phyloP scores from a whole-genome alignment of 345 rosid genomes.

The Corymbia maculata region DNA sequence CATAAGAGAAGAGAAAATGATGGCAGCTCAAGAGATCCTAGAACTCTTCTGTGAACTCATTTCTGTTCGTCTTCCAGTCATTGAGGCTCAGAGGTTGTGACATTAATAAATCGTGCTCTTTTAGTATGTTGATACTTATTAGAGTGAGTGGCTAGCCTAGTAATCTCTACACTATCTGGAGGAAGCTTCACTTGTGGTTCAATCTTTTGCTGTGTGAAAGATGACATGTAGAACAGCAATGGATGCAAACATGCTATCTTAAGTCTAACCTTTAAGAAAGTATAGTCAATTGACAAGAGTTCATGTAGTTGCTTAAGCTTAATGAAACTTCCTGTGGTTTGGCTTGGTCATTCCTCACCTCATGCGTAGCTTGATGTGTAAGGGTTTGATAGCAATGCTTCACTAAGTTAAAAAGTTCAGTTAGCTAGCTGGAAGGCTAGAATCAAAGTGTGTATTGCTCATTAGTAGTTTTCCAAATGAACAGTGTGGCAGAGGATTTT shows the following conservation, averaged over 20 bases:
- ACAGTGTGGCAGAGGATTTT: not conserved
- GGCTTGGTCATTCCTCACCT: not conserved
- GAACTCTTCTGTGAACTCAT: slow-evolving; percentile 88
- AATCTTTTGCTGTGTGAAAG: not conserved
- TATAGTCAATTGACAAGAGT: not conserved
- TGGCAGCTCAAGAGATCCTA: slow-evolving; percentile 96
- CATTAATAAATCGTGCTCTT: not conserved
- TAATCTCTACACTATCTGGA: not conserved
- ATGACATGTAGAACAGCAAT: not conserved
- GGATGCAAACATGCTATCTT: not conserved
- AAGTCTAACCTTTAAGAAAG: not conserved
- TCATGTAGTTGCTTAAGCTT: not conserved
- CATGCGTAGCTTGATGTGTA: not conserved
- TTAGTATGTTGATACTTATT: not conserved
- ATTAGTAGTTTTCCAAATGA: not conserved
- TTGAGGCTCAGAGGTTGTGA: slow-evolving; percentile 79
- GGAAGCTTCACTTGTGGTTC: not conserved
- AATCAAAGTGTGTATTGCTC: not conserved
- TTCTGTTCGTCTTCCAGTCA: slow-evolving; percentile 84
- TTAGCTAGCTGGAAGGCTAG: not conserved
- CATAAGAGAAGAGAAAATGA: slow-evolving; percentile 93
- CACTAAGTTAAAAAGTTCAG: not conserved
- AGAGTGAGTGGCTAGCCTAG: not conserved
- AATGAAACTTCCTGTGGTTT: not conserved
- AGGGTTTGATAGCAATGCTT: not conserved